Evolutionary conservation across 768 basidiomycete genomes (phyloP).

Genomic region (Hygrocybe coccinea): DNA sequence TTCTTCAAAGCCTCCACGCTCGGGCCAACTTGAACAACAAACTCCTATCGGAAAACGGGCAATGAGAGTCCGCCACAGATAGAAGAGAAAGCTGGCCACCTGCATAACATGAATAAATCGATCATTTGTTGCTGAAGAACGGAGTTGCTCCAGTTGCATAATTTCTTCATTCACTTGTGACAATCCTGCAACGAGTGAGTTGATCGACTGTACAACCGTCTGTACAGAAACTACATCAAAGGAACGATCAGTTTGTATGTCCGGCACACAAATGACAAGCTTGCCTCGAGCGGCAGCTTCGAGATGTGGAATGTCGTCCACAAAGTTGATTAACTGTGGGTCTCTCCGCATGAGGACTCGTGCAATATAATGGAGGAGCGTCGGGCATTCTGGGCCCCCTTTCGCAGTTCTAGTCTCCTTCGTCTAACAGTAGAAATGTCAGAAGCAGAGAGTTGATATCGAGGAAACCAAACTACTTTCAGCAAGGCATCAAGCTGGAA

Average conservation of each 20-base stretch:
- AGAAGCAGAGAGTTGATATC: slow-evolving; percentile 5
- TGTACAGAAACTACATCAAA: slow-evolving; percentile 63
- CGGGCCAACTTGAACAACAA: slow-evolving; percentile 44
- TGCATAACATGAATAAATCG: slow-evolving; percentile 67
- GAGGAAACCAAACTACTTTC: slow-evolving; percentile 49
- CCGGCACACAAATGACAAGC: slow-evolving; percentile 12
- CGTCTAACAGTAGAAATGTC: slow-evolving; percentile 42
- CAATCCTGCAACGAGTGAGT: slow-evolving; percentile 52
- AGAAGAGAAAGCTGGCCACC: slow-evolving; percentile 32
- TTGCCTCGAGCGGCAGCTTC: slow-evolving; percentile 80
- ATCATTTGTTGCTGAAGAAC: slow-evolving; percentile 41
- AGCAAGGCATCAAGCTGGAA: slow-evolving; percentile 79
- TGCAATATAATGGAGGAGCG: slow-evolving; percentile 88
- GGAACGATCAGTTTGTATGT: neutral
- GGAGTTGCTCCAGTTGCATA: slow-evolving; percentile 32
- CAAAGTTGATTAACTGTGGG: slow-evolving; percentile 60
- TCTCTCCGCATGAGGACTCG: slow-evolving; percentile 65
- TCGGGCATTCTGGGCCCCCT: slow-evolving; percentile 67
- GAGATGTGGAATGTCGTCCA: slow-evolving; percentile 74
- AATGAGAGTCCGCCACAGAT: neutral
- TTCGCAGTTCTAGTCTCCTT: slow-evolving; percentile 78
- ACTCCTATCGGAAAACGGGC: slow-evolving; percentile 34
- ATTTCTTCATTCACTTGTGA: slow-evolving; percentile 57
- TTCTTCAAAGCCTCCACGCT: slow-evolving; percentile 63
- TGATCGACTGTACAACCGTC: slow-evolving; percentile 54